Conservation (phyloP, 768 basidiomycete genomes). For the Postia placenta region DNA sequence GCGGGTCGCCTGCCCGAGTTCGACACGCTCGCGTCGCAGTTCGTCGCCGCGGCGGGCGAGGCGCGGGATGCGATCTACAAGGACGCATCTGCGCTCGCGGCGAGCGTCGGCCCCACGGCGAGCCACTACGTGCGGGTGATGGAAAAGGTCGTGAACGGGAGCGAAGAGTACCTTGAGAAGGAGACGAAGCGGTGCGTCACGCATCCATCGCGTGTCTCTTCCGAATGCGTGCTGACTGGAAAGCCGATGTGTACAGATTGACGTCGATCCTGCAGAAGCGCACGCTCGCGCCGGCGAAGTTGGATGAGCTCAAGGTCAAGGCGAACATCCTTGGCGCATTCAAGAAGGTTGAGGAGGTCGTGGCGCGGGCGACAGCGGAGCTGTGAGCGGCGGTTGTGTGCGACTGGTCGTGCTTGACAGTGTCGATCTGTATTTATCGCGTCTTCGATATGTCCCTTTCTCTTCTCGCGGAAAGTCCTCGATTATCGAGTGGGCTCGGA, state of each 20-base stretch:
- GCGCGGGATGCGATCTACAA: slow-evolving; percentile 57
- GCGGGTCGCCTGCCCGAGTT: slow-evolving; percentile 77
- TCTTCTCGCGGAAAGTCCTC: no score
- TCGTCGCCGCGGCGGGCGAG: slow-evolving; percentile 54
- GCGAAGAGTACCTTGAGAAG: slow-evolving; percentile 76
- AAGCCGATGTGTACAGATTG: no score
- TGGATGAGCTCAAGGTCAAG: slow-evolving; percentile 93
- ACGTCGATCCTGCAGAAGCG: slow-evolving; percentile 64
- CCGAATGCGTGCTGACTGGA: no score
- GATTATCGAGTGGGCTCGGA: no score
- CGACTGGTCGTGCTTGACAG: neutral
- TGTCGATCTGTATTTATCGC: neutral
- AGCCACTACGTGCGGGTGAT: slow-evolving; percentile 87
- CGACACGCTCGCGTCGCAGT: slow-evolving; percentile 71
- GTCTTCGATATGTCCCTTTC: neutral
- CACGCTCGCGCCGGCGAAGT: slow-evolving; percentile 66
- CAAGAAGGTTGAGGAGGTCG: slow-evolving; percentile 20
- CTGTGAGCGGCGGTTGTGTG: slow-evolving; percentile 8
- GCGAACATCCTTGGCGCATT: slow-evolving; percentile 79
- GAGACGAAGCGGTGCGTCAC: slow-evolving; percentile 72
- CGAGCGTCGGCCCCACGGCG: slow-evolving; percentile 43
- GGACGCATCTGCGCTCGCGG: slow-evolving; percentile 53
- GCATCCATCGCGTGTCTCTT: slow-evolving; percentile 14
- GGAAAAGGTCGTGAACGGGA: slow-evolving; percentile 73
- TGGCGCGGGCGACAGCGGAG: slow-evolving; percentile 16